phyloP scores from a whole-genome alignment of 1,139 yeast species.

The Yamadazyma pseudoaaseri region DNA sequence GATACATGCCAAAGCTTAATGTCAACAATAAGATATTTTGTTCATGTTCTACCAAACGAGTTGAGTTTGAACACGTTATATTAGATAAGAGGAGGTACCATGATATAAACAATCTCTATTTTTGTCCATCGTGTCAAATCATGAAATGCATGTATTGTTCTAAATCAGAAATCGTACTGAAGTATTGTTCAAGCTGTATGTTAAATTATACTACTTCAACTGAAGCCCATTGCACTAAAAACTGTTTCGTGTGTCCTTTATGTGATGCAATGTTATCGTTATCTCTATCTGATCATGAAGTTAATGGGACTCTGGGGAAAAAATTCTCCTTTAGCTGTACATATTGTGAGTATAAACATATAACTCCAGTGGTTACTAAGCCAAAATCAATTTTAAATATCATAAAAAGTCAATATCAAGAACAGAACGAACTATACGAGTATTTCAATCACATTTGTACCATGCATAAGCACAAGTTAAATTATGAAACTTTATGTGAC shows the following conservation, averaged over 20 bases:
- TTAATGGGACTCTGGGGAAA: slow-evolving; percentile 27
- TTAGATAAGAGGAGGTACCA: slow-evolving; percentile 3
- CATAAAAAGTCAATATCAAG: slow-evolving; percentile 17
- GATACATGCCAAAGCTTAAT: slow-evolving; percentile 9
- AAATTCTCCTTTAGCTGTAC: slow-evolving; percentile 33
- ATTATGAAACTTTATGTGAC: slow-evolving; percentile 10
- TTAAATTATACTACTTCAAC: slow-evolving; percentile 28
- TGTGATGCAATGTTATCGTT: slow-evolving; percentile 30
- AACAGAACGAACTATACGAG: not conserved
- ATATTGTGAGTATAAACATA: slow-evolving; percentile 28
- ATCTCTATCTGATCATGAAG: slow-evolving; percentile 19
- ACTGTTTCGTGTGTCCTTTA: slow-evolving; percentile 41
- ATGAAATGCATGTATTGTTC: slow-evolving; percentile 29
- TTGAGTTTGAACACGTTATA: slow-evolving; percentile 4
- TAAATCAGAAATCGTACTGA: slow-evolving; percentile 21
- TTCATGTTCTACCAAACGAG: slow-evolving; percentile 8
- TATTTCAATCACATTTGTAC: slow-evolving; percentile 3
- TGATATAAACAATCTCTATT: slow-evolving; percentile 23
- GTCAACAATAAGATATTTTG: slow-evolving; percentile 9
- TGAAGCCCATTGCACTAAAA: slow-evolving; percentile 29
- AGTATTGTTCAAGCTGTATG: slow-evolving; percentile 40
- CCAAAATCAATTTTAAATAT: slow-evolving; percentile 37
- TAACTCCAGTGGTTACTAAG: slow-evolving; percentile 28
- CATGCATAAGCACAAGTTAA: slow-evolving; percentile 7
- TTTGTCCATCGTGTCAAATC: slow-evolving; percentile 39